Percentiles rank a stretch among this genome's conserved stretches.
These are phyloP conservation scores for Aspergillus saccharolyticus DNA, from an alignment of 495 filamentous ascomycete species.

Conservation along the genomic window DNA sequence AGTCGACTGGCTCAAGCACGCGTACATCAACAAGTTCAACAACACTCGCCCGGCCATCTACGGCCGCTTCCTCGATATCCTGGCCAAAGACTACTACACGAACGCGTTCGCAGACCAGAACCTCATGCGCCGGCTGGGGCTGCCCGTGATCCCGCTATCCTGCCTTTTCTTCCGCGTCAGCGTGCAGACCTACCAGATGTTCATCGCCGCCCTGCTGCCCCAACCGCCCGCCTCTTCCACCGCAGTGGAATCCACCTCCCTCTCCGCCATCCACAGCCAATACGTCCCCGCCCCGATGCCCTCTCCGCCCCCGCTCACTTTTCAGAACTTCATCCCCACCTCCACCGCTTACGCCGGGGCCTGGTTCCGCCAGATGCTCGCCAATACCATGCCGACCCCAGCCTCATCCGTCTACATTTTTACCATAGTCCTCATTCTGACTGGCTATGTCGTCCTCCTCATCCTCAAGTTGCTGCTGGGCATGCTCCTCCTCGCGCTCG, in stretches of 20 bases:
- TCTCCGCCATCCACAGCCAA: slow-evolving; percentile 58
- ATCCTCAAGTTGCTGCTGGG: slow-evolving; percentile 80
- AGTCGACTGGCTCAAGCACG: slow-evolving; percentile 96
- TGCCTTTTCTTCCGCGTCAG: slow-evolving; percentile 94
- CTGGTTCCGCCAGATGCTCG: slow-evolving; percentile 35
- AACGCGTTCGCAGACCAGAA: slow-evolving; percentile 90
- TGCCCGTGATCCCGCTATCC: slow-evolving; percentile 87
- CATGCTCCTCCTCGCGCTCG: slow-evolving; percentile 70
- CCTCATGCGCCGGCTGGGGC: slow-evolving; percentile 80
- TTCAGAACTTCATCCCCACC: slow-evolving; percentile 33
- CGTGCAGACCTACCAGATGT: slow-evolving; percentile 98
- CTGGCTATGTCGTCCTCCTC: slow-evolving; percentile 68
- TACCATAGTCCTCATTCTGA: slow-evolving; percentile 74
- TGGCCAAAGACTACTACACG: slow-evolving; percentile 96
- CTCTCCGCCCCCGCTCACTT: slow-evolving; percentile 31
- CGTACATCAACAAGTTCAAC: slow-evolving; percentile 98
- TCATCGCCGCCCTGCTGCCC: slow-evolving; percentile 78
- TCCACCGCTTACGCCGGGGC: slow-evolving; percentile 33
- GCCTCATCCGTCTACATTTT: slow-evolving; percentile 42
- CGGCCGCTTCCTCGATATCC: slow-evolving; percentile 78
- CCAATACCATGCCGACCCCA: slow-evolving; percentile 42
- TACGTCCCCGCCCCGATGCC: slow-evolving; percentile 29
- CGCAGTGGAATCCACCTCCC: slow-evolving; percentile 56
- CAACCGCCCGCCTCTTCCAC: slow-evolving; percentile 69
- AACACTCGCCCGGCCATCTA: slow-evolving; percentile 89